Percentiles rank a stretch among this genome's conserved stretches.
Evolutionary conservation across 2,329 filamentous ascomycete genomes (phyloP).

Genomic region (Nigrospora oryzae): DNA sequence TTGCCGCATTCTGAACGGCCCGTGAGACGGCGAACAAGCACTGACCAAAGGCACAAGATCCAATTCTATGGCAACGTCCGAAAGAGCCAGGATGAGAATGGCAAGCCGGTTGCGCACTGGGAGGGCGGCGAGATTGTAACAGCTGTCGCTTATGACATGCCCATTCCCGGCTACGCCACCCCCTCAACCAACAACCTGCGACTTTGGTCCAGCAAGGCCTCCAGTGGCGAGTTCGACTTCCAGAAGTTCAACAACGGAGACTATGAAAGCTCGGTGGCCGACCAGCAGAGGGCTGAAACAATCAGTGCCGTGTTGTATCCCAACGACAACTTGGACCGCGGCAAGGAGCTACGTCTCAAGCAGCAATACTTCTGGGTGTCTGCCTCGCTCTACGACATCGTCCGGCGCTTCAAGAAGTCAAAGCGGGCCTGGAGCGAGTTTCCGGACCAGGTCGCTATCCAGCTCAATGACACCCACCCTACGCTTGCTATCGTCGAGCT

Average conservation of each 20-base stretch:
- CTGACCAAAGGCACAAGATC: conserved; percentile 37
- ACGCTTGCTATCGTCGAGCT: conserved; percentile 94
- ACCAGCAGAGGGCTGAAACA: conserved; percentile 96
- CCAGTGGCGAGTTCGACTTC: conserved; percentile 96
- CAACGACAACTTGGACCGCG: conserved; percentile 92
- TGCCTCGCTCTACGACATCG: conserved; percentile 90
- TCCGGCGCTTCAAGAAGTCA: conserved; percentile 96
- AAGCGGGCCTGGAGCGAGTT: conserved; percentile 88
- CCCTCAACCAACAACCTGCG: conserved; percentile 92
- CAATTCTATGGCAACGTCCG: conserved; percentile 88
- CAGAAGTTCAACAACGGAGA: conserved; percentile 99
- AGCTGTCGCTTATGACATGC: conserved; percentile 88
- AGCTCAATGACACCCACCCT: conserved; percentile 96
- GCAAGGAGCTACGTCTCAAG: conserved; percentile 95
- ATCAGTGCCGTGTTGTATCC: conserved; percentile 97
- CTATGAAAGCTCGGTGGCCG: conserved; percentile 95
- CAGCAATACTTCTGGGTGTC: conserved; percentile 99
- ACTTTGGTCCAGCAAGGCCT: conserved; percentile 95
- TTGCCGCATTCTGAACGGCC: conserved; percentile 1
- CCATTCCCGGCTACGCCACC: conserved; percentile 84
- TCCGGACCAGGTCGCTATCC: conserved; percentile 89
- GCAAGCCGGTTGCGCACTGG: conserved; percentile 71
- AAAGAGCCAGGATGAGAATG: conserved; percentile 66
- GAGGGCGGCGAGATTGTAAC: conserved; percentile 89
- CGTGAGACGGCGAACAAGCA: neutral